Base-by-base conservation (phyloP, 202 grass and related monocot genomes). In the Thinopyrum obtusiflorum region DNA sequence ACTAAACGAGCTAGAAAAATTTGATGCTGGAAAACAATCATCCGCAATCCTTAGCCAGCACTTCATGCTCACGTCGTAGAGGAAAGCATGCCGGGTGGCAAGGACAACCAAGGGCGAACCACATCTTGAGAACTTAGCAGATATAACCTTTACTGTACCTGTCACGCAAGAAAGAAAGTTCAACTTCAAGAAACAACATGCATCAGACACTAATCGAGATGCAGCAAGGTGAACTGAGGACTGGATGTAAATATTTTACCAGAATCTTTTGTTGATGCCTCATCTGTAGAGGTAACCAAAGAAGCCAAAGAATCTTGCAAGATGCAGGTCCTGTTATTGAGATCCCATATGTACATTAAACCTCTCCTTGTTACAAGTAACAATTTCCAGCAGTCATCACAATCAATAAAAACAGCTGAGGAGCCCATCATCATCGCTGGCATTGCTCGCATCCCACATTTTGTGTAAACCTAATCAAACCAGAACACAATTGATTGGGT, bases 11-110 rank as follows among this genome's bases (percentile, higher is more conserved):
- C 87, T 90, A 20, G 88, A 75, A 92, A 90, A 97, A 86, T 99
- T 94, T 76, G 97, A 99, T 84, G 88, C 92, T 61, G 93, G 90
- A 83, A 94, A 99, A 78, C 88, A 94, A 89, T 94, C 93, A 75
- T 99, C 97, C 20, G 90, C 97, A 59, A 99, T 91, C 76, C 97
- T 89, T 90, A 99, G 84, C 97, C 97, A 99, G 83, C 93, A 99
- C 92, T 83, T 94, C 87, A 97, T 64, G 84, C 28, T 90, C 70
- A 90, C 88, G 65, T 94, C 92, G 89, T 92, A 99, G 32, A 99
- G 85, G 83, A 97, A 99, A 47, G 97, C 87, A 79, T 97, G 91
- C 27, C 83, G 93, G 8, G 79, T 96, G 39, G 85, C 88, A 80
- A 99, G 92, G 66, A 94, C 79, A 82, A 99, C 89, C 76, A 99